Base-by-base conservation (phyloP, 805 yeast species). In the Ogataea trehaloabstinens region DNA sequence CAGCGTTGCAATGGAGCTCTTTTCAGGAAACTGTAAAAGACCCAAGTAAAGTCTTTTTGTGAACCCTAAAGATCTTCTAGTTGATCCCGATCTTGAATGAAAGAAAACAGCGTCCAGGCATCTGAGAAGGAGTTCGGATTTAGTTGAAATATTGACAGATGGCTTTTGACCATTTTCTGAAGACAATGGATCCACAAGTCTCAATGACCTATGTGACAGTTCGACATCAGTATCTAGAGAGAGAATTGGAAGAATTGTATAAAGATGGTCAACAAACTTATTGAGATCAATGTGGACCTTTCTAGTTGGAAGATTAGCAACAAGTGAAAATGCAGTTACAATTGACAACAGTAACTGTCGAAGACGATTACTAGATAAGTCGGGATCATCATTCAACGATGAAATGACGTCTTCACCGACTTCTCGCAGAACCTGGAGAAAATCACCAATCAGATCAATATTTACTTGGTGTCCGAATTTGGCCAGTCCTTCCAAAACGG, bases 401-500 rank as follows among this genome's bases (percentile, higher is more conserved):
- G 67, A 63, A 47, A 64, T 64, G 37, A 54, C 57, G 40, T 75
- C 85, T 27, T 55, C 62, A 18, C 88, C 77, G 18, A 90, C 75
- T 61, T 93, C 98, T 49, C 90, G 73, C 60, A 93, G 71, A 6
- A 90, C 96, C 57, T 84, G 95, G 36, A 93, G 69, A 63, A 93
- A 80, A 59, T 93, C 99, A 19, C 98, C 98, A 50, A 93, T 73
- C 31, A 93, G 69, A 49, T 93, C 98, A 41, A 91, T 79, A 57
- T 93, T 93, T 18, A 95, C 89, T 80, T 90, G 81, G 53, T 84
- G 93, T 2, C 98, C 96, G 57, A 82, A 89, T 55, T 79, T 78
- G 1, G 97, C 85, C 40, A 93, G 66, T 3, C 98, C 98, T 65
- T 93, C 98, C 38, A 93, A 68, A 0, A 91, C 95, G 0, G 91